Conservation (phyloP, 2,329 filamentous ascomycete species). For the Fusarium drepaniforme region DNA sequence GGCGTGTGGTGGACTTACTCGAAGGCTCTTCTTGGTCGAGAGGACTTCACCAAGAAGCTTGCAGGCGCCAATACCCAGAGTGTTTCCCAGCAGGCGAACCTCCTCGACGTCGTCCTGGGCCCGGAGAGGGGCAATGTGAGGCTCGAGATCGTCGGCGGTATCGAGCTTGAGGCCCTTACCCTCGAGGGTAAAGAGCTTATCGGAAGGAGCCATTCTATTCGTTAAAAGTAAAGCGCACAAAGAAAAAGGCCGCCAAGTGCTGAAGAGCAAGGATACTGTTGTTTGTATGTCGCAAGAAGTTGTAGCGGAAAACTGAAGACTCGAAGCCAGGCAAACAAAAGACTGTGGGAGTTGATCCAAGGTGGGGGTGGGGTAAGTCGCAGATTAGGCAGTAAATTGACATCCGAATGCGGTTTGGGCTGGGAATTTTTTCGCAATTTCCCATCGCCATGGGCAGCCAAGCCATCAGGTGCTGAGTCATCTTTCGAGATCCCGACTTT, state of each 20-base stretch:
- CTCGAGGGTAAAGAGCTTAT: slow-evolving; percentile 88
- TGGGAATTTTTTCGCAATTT: slow-evolving; percentile 21
- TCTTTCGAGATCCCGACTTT: slow-evolving; percentile 25
- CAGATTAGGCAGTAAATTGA: slow-evolving; percentile 34
- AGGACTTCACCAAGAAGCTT: slow-evolving; percentile 87
- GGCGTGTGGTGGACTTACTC: slow-evolving; percentile 61
- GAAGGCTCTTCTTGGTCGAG: slow-evolving; percentile 84
- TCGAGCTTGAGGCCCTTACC: slow-evolving; percentile 94
- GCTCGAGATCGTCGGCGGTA: slow-evolving; percentile 86
- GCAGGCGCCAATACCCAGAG: slow-evolving; percentile 89
- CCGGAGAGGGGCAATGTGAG: slow-evolving; percentile 82
- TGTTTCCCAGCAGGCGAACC: slow-evolving; percentile 90
- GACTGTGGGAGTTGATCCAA: slow-evolving; percentile 35
- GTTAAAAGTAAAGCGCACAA: slow-evolving; percentile 23
- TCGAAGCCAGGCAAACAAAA: slow-evolving; percentile 30
- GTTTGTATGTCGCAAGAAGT: slow-evolving; percentile 20
- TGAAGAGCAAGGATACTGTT: slow-evolving; percentile 15
- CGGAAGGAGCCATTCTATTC: slow-evolving; percentile 47
- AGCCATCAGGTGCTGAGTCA: background rate
- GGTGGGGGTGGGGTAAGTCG: slow-evolving; percentile 45
- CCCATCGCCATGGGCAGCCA: slow-evolving; percentile 24
- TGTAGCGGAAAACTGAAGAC: slow-evolving; percentile 25
- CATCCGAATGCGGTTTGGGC: slow-evolving; percentile 20
- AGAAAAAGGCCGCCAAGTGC: slow-evolving; percentile 10
- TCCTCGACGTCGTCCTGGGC: slow-evolving; percentile 83